Conservation (phyloP, 169 alveolate genomes). For the Eimeria falciformis region DNA sequence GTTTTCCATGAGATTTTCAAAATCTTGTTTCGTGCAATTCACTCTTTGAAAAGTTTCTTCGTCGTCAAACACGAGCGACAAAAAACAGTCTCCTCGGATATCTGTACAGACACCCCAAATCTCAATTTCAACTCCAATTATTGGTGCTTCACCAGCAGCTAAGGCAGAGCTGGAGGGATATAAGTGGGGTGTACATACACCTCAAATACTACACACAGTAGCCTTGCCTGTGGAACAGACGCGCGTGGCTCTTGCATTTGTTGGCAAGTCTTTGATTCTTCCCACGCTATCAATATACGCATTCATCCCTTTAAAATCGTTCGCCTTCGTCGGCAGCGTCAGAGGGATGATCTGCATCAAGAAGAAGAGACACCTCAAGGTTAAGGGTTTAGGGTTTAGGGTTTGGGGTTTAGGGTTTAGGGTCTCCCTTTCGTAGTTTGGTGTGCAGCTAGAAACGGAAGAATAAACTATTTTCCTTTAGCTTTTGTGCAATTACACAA, state of each 20-base stretch:
- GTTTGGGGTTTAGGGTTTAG: not conserved
- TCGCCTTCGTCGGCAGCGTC: conserved; percentile 89
- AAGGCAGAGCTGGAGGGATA: not conserved
- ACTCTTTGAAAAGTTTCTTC: conserved; percentile 89
- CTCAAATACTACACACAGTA: too few species aligned
- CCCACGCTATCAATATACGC: conserved; percentile 93
- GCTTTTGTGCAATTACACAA: conserved; percentile 10
- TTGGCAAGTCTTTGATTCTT: conserved; percentile 89
- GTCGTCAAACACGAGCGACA: conserved; percentile 91
- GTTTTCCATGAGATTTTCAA: conserved; percentile 84
- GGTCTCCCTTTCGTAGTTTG: not conserved
- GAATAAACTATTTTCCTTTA: conserved; percentile 1
- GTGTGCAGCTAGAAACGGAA: conserved; percentile 16
- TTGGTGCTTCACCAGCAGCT: not conserved
- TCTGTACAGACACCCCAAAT: too few species aligned
- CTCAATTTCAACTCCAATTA: not conserved
- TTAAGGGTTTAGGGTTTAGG: not conserved
- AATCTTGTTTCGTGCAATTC: conserved; percentile 86
- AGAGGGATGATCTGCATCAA: conserved; percentile 92
- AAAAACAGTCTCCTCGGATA: conserved; percentile 92
- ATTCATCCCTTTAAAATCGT: conserved; percentile 85
- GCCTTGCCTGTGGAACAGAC: conserved; percentile 88
- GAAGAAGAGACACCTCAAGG: not conserved
- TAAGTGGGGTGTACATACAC: conserved; percentile 1
- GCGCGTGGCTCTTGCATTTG: conserved; percentile 92